These are phyloP conservation scores for Nitzschia inconspicua DNA, from an alignment of 108 stramenopile genomes.

Conservation along the genomic window DNA sequence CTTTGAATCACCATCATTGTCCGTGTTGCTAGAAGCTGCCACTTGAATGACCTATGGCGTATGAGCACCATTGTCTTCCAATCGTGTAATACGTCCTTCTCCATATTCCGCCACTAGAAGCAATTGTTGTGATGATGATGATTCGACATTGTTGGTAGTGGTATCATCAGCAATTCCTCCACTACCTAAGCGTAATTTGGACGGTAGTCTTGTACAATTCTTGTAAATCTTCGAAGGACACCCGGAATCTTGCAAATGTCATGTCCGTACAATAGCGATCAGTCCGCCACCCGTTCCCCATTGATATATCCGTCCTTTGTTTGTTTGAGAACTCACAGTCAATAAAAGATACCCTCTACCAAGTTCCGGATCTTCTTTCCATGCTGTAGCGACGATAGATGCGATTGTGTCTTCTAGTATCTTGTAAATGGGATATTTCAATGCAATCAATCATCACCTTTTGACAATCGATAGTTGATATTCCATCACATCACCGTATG, in stretches of 20 bases:
- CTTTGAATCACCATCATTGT: too few relatives aligned
- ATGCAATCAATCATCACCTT: too few relatives aligned
- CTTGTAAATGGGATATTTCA: too few relatives aligned
- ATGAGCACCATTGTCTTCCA: slow-evolving; percentile 73
- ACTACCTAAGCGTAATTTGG: slow-evolving; percentile 27
- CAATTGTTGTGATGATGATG: background rate
- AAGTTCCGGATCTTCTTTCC: slow-evolving; percentile 70
- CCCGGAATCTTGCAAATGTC: slow-evolving; percentile 59
- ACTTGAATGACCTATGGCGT: slow-evolving; percentile 59
- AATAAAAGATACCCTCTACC: slow-evolving; percentile 68
- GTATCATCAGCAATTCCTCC: slow-evolving; percentile 53
- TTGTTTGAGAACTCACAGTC: slow-evolving; percentile 31
- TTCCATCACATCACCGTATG: too few relatives aligned
- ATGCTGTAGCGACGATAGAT: slow-evolving; percentile 32
- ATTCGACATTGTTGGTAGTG: background rate
- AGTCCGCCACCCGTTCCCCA: slow-evolving; percentile 82
- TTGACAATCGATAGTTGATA: too few relatives aligned
- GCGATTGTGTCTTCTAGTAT: too few relatives aligned
- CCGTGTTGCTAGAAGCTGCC: background rate
- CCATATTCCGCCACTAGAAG: slow-evolving; percentile 72
- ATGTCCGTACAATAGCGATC: slow-evolving; percentile 70
- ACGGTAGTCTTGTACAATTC: background rate
- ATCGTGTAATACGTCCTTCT: slow-evolving; percentile 63
- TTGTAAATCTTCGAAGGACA: slow-evolving; percentile 53
- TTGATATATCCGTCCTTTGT: slow-evolving; percentile 61